Conservation (phyloP, 2,329 filamentous ascomycete species). For the Blumeriella jaapii region DNA sequence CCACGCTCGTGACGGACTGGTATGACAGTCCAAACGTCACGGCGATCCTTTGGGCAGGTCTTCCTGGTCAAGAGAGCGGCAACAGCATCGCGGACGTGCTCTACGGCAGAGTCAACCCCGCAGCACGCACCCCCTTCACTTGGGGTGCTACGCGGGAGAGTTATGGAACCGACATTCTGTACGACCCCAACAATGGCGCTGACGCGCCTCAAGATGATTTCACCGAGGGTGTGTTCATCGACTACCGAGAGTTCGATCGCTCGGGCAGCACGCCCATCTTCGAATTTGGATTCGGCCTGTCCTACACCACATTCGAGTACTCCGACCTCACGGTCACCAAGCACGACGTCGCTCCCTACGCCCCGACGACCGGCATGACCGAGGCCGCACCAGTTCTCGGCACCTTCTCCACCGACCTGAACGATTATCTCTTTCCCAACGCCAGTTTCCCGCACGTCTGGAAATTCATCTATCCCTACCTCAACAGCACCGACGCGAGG, state of each 20-base stretch:
- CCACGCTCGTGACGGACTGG: conserved; percentile 66
- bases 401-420: conserved; percentile 48
- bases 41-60: conserved; percentile 70
- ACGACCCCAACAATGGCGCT: conserved; percentile 54
- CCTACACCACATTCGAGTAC: conserved; percentile 70
- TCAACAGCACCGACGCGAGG: conserved; percentile 35
- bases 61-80: conserved; percentile 76
- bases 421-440: conserved; percentile 60
- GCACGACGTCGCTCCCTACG: conserved; percentile 18
- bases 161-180: conserved; percentile 33
- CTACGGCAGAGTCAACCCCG: conserved; percentile 69
- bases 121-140: conserved; percentile 69
- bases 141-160: conserved; percentile 49
- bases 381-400: conserved; percentile 50
- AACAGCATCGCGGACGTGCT: conserved; percentile 73
- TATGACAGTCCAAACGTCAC: conserved; percentile 68
- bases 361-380: conserved; percentile 49
- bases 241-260: conserved; percentile 65
- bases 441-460: conserved; percentile 34
- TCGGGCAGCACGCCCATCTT: conserved; percentile 55
- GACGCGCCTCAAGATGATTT: conserved; percentile 62
- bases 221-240: conserved; percentile 68
- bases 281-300: conserved; percentile 72
- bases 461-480: conserved; percentile 44
- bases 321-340: conserved; percentile 44